These are phyloP conservation scores for Verticillium albo-atrum DNA, from an alignment of 2,329 filamentous ascomycete genomes.

Conservation along the genomic window DNA sequence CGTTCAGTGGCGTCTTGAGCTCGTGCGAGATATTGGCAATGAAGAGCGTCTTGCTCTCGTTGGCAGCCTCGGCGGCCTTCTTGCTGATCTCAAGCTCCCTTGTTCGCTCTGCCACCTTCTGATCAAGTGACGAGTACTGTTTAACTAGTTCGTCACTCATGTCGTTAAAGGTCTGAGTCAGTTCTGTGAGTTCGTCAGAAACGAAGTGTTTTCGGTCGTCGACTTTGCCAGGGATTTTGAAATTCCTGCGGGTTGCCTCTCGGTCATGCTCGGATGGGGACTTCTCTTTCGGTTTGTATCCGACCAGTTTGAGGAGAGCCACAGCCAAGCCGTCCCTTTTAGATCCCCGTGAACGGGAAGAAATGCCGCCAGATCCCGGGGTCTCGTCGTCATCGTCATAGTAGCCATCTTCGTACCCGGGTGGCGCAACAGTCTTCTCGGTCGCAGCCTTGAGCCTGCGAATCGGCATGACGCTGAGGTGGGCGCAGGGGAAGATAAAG, in stretches of 20 bases:
- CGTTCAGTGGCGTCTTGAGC: conserved; percentile 91
- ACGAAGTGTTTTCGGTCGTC: conserved; percentile 69
- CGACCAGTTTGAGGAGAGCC: conserved; percentile 10
- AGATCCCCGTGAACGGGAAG: conserved; percentile 33
- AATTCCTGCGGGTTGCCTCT: conserved; percentile 48
- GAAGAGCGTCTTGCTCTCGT: conserved; percentile 95
- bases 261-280: conserved; percentile 25
- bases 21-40: conserved; percentile 90
- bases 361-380: conserved; percentile 33
- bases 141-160: conserved; percentile 89
- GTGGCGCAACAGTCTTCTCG: conserved; percentile 65
- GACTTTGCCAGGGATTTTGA: conserved; percentile 83
- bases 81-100: conserved; percentile 84
- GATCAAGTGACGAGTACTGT: conserved; percentile 80
- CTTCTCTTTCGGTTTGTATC: conserved; percentile 16
- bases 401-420: conserved; percentile 45
- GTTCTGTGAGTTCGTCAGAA: conserved; percentile 79
- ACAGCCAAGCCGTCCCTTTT: conserved; percentile 25
- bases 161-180: conserved; percentile 83
- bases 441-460: conserved; percentile 71
- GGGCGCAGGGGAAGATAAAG: conserved; percentile 72
- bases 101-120: conserved; percentile 78
- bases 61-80: conserved; percentile 88
- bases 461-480: conserved; percentile 78
- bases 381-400: conserved; percentile 43